Percentiles rank a stretch among this genome's conserved stretches.
These are phyloP conservation scores for Quercus lobata DNA, from an alignment of 331 rosid genomes.

Conservation along the genomic window DNA sequence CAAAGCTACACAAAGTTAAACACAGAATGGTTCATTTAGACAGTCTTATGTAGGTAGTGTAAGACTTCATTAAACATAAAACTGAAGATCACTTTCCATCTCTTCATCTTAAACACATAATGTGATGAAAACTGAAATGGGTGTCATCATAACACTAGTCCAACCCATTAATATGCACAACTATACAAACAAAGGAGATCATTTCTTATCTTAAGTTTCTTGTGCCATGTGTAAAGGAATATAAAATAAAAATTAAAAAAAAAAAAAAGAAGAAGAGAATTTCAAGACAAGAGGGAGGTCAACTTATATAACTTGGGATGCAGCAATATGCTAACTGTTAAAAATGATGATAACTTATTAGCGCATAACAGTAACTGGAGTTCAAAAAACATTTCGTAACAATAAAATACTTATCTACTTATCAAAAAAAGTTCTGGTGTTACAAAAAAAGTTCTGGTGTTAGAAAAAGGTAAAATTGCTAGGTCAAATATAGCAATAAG, in stretches of 20 bases:
- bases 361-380: conserved; percentile 2
- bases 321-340: background rate
- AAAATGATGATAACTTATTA: conserved; percentile 19
- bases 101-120: too few species aligned
- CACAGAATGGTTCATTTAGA: background rate
- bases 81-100: too few species aligned
- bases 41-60: background rate
- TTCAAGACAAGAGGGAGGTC: background rate
- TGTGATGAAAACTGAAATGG: background rate
- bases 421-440: background rate
- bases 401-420: too few species aligned
- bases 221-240: background rate
- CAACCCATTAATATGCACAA: background rate
- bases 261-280: background rate
- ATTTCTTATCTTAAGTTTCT: background rate
- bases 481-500: conserved; percentile 7
- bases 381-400: background rate
- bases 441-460: background rate
- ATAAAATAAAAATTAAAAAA: background rate
- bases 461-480: conserved; percentile 1
- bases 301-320: background rate
- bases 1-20: background rate
- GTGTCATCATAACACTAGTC: background rate
- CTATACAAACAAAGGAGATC: background rate
- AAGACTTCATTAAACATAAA: too few species aligned